phyloP scores from a whole-genome alignment of 108 stramenopile genomes.

The Craspedostauros australis region DNA sequence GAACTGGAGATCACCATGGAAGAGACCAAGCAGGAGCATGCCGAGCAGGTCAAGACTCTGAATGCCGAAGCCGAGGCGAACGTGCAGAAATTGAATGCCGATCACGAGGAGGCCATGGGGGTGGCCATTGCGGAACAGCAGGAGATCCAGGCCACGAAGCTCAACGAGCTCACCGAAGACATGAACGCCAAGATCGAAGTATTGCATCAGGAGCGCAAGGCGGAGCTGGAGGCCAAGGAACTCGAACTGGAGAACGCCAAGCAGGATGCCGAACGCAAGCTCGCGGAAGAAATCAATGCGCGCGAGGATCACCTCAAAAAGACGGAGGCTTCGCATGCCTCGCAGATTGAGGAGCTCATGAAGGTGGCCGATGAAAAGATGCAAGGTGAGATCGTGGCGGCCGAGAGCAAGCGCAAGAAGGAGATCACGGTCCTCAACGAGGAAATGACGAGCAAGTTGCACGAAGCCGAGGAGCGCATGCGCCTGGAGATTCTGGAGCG shows the following conservation, averaged over 20 bases:
- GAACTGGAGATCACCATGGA: conserved; percentile 2
- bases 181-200: not conserved
- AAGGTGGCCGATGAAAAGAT: not conserved
- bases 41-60: not conserved
- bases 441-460: not conserved
- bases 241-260: not conserved
- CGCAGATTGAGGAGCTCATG: not conserved
- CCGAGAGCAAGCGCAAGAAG: not conserved
- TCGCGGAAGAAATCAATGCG: not conserved
- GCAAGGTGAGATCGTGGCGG: not conserved
- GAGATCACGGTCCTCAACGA: not conserved
- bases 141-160: not conserved
- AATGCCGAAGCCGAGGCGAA: not conserved
- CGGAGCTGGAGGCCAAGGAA: not conserved
- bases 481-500: not conserved
- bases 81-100: not conserved
- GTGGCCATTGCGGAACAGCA: not conserved
- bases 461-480: not conserved
- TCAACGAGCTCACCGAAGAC: not conserved
- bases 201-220: not conserved
- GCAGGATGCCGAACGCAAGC: not conserved
- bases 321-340: not conserved
- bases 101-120: not conserved
- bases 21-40: conserved; percentile 2
- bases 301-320: not conserved